A percentile compares a stretch with the other conserved stretches of the same genome.
Evolutionary conservation across 306 rosid genomes (phyloP).

Genomic region (Astragalus membranaceus): DNA sequence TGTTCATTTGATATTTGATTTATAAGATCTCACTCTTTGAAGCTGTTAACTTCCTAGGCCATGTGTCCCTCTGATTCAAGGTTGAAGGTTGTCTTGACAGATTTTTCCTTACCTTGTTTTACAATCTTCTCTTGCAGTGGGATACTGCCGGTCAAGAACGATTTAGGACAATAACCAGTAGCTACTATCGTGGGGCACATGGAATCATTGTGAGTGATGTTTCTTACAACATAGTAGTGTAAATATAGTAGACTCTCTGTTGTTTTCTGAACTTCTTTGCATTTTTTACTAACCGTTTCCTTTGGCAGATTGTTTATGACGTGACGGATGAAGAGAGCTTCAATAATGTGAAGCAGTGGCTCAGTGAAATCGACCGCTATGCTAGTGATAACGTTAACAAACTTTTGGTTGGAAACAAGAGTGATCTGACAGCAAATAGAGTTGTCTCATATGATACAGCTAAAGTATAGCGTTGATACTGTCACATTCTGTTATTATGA

Average conservation of each 20-base stretch:
- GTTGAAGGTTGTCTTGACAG: slow-evolving; percentile 1
- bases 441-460: slow-evolving; percentile 48
- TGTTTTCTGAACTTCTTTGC: background rate
- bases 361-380: slow-evolving; percentile 54
- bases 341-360: slow-evolving; percentile 57
- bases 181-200: slow-evolving; percentile 58
- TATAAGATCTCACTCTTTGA: background rate
- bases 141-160: slow-evolving; percentile 61
- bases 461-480: slow-evolving; percentile 26
- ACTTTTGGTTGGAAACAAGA: slow-evolving; percentile 56
- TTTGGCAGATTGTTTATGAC: slow-evolving; percentile 46
- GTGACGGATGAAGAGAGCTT: slow-evolving; percentile 55
- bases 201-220: slow-evolving; percentile 48
- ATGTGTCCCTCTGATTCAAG: background rate
- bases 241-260: background rate
- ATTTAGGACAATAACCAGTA: slow-evolving; percentile 51
- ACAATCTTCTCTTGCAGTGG: slow-evolving; percentile 38
- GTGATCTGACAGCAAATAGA: slow-evolving; percentile 47
- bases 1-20: background rate
- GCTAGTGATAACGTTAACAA: slow-evolving; percentile 54
- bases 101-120: slow-evolving; percentile 7
- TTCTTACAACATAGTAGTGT: slow-evolving; percentile 7
- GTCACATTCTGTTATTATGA: background rate
- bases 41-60: background rate
- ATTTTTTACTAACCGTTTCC: slow-evolving; percentile 10